Evolutionary conservation across 148 eudicot species (phyloP).

Genomic region (Rhododendron griersonianum): DNA sequence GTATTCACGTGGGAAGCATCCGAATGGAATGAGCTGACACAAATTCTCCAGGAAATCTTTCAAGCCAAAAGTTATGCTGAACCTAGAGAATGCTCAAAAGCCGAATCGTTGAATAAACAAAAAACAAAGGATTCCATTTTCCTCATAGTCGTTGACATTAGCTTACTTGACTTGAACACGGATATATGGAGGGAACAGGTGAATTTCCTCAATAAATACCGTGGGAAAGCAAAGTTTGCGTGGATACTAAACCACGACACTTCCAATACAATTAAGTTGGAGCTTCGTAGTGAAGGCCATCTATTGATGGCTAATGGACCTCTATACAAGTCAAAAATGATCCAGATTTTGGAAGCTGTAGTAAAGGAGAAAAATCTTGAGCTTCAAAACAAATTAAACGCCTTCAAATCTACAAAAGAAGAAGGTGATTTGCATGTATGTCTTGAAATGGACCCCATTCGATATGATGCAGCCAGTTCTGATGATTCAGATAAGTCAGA

Average conservation of each 20-base stretch:
- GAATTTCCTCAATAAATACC: slow-evolving; percentile 49
- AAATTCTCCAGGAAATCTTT: slow-evolving; percentile 46
- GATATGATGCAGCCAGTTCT: slow-evolving; percentile 50
- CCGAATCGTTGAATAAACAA: slow-evolving; percentile 6
- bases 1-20: slow-evolving; percentile 60
- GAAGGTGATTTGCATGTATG: slow-evolving; percentile 49
- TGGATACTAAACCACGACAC: slow-evolving; percentile 86
- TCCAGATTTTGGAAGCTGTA: slow-evolving; percentile 77
- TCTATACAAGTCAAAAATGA: slow-evolving; percentile 76
- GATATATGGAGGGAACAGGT: slow-evolving; percentile 82
- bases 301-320: slow-evolving; percentile 74
- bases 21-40: slow-evolving; percentile 91
- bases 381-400: slow-evolving; percentile 23
- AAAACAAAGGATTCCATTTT: slow-evolving; percentile 28
- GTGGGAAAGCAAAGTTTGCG: slow-evolving; percentile 53
- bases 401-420: slow-evolving; percentile 10
- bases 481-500: slow-evolving; percentile 62
- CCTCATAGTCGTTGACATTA: slow-evolving; percentile 64
- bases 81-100: slow-evolving; percentile 18
- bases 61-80: slow-evolving; percentile 27
- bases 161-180: slow-evolving; percentile 70
- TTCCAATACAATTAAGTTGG: slow-evolving; percentile 60
- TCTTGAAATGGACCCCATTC: slow-evolving; percentile 53
- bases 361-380: slow-evolving; percentile 42
- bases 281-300: slow-evolving; percentile 71